Evolutionary conservation across 1,284 basidiomycete genomes (phyloP), one percentile per base, ranked within the genome.

Genomic region (Pascua guehoae): DNA sequence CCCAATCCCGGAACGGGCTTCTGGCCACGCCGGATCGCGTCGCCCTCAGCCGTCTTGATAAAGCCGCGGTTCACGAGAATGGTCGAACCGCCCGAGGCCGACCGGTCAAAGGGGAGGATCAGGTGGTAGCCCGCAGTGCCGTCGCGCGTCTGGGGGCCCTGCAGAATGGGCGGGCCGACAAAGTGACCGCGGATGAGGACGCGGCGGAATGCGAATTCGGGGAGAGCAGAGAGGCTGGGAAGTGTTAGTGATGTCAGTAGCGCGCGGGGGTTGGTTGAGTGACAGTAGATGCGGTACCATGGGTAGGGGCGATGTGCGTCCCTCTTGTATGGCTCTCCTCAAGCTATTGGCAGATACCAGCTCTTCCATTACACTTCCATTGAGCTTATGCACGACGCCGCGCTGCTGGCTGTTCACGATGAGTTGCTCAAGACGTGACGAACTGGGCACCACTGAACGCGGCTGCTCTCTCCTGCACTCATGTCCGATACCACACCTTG

Each of bases 31-130:
- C 74, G 63, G 39, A 76, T 73, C 32, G 70, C 69, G 15, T 70
- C 61, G 2, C 72, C 73, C 55, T 72, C 65, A 12, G 73, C 68
- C 24, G 67, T 76, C 43, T 79, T 82, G 38, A 99, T 84, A 74
- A 98, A 98, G 0, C 95, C 95, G 45, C 94, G 85, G 75, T 98
- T 88, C 41, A 99, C 87, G 24, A 96, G 80, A 39, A 97, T 80
- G 8, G 81, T 80, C 1, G 54, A 56, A 16, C 56, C 60, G 24
- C 61, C 62, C 38, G 46, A 45, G 12, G 66, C 67, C 43, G 63
- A 58, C 36, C 53, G 64, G 56, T 57, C 58, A 18, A 56, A 58
- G 18, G 54, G 59, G 17, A 53, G 57, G 49, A 61, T 60, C 36
- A 62, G 55, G 50, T 66, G 41, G 84, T 79, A 54, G 60, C 68